A percentile compares a stretch with the other conserved stretches of the same genome.
These are phyloP conservation scores for Colletotrichum acutatum DNA, from an alignment of 2,329 filamentous ascomycete genomes.

Conservation along the genomic window DNA sequence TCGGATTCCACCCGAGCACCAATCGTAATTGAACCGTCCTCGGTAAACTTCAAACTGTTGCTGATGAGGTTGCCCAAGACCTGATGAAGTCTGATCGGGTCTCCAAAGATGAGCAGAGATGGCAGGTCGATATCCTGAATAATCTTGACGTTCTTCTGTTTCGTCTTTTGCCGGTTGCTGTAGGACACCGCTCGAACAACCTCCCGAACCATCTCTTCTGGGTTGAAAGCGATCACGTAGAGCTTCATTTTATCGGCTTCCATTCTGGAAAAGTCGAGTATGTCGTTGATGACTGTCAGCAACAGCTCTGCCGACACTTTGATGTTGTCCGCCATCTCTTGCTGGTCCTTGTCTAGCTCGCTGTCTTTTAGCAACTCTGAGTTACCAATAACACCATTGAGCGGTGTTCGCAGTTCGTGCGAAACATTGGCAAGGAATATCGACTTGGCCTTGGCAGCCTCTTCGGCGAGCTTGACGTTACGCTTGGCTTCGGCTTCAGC, in stretches of 20 bases:
- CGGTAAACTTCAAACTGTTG: constrained; percentile 95
- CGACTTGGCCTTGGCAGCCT: constrained; percentile 84
- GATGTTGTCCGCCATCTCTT: constrained; percentile 89
- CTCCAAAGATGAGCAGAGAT: constrained; percentile 77
- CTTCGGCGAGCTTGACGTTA: constrained; percentile 84
- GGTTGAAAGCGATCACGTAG: constrained; percentile 76
- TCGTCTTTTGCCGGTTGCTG: constrained; percentile 72
- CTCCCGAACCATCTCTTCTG: constrained; percentile 74
- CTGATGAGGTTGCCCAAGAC: constrained; percentile 86
- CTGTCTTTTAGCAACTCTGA: constrained; percentile 85
- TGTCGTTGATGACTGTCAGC: constrained; percentile 94
- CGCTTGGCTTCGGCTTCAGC: constrained; percentile 81
- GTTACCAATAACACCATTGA: constrained; percentile 91
- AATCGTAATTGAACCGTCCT: constrained; percentile 86
- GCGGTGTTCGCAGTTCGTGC: constrained; percentile 83
- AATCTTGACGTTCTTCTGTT: constrained; percentile 71
- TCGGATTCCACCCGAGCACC: constrained; percentile 79
- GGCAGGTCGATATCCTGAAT: constrained; percentile 78
- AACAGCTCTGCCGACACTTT: constrained; percentile 87
- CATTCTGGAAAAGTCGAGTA: constrained; percentile 94
- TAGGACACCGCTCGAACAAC: constrained; percentile 75
- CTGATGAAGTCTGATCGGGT: constrained; percentile 74
- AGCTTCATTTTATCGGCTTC: constrained; percentile 89
- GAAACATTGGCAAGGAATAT: constrained; percentile 85
- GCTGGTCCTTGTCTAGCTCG: constrained; percentile 77